Percentiles rank a stretch among this genome's conserved stretches.
Evolutionary conservation across 1,284 basidiomycete species (phyloP).

Genomic region (Mrakiaceae sp.): DNA sequence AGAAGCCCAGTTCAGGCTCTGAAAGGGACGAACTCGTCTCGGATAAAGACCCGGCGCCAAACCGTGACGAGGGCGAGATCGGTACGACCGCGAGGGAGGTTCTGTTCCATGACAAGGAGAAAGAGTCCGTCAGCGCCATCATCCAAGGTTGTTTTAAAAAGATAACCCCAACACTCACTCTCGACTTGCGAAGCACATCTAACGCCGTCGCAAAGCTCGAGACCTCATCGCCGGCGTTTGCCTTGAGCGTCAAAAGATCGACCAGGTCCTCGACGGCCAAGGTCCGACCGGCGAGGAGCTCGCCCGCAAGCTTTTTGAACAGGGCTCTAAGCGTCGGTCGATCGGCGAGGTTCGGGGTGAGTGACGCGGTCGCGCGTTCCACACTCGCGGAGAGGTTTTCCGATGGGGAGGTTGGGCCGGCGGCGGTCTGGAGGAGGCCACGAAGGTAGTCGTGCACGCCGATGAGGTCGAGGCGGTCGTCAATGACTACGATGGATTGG

Average conservation of each 20-base stretch:
- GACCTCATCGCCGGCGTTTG: constrained; percentile 34
- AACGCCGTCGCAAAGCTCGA: constrained; percentile 39
- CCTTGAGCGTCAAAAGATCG: constrained; percentile 43
- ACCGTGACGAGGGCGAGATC: constrained; percentile 56
- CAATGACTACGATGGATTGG: constrained; percentile 28
- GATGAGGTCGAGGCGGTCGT: constrained; percentile 43
- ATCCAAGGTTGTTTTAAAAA: background rate
- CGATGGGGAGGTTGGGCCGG: background rate
- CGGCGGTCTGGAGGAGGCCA: constrained; percentile 19
- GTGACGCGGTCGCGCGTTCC: constrained; percentile 1
- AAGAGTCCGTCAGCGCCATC: background rate
- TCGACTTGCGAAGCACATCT: constrained; percentile 31
- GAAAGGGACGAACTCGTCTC: constrained; percentile 61
- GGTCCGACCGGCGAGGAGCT: constrained; percentile 18
- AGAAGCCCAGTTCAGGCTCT: background rate
- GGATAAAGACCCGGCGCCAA: constrained; percentile 77
- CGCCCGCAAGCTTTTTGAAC: background rate
- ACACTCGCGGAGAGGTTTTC: constrained; percentile 3
- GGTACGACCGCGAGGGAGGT: constrained; percentile 56
- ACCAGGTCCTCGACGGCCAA: constrained; percentile 40
- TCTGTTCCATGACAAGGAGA: constrained; percentile 32
- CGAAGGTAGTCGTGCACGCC: constrained; percentile 42
- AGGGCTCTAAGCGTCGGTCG: constrained; percentile 23
- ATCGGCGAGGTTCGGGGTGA: constrained; percentile 15
- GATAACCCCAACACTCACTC: constrained; percentile 30